A percentile compares a stretch with the other conserved stretches of the same genome.
Evolutionary conservation across 495 filamentous ascomycete genomes (phyloP).

Genomic region (Cladorrhinum samala): DNA sequence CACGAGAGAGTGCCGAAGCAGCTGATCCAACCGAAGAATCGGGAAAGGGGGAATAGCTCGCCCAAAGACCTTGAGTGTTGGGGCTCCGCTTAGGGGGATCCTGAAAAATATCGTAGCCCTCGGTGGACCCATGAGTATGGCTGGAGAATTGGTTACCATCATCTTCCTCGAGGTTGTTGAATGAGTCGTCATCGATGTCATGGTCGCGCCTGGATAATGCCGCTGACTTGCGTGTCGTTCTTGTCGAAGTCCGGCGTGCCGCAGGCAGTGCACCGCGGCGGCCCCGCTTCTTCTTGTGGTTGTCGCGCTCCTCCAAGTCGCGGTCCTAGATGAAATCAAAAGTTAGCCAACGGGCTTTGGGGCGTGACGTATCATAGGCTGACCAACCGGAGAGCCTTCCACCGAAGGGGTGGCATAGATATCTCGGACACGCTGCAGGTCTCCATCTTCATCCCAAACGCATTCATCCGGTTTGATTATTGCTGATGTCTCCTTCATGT

Average conservation of each 20-base stretch:
- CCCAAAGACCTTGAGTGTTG: background rate
- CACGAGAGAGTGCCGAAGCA: constrained; percentile 16
- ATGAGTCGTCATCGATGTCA: background rate
- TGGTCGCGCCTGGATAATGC: constrained; percentile 3
- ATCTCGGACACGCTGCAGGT: constrained; percentile 46
- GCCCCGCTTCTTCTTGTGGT: constrained; percentile 20
- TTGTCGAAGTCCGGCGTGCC: constrained; percentile 15
- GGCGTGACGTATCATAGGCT: background rate
- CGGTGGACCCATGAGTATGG: constrained; percentile 14
- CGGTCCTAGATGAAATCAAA: constrained; percentile 15
- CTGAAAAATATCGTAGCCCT: constrained; percentile 29
- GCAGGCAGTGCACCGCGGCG: constrained; percentile 16
- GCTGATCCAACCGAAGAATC: background rate
- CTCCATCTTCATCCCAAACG: constrained; percentile 55
- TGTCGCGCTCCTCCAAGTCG: constrained; percentile 13
- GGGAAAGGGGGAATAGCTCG: constrained; percentile 10
- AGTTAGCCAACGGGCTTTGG: background rate
- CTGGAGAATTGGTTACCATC: background rate
- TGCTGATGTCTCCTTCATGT: constrained; percentile 62
- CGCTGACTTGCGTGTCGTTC: constrained; percentile 13
- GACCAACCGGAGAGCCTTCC: constrained; percentile 42
- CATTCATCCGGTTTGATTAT: constrained; percentile 65
- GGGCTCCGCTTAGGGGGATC: constrained; percentile 25
- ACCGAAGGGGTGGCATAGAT: constrained; percentile 45
- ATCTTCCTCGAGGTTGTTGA: constrained; percentile 8